These are phyloP conservation scores for Thraustotheca clavata DNA, from an alignment of 352 stramenopile genomes.

Conservation along the genomic window DNA sequence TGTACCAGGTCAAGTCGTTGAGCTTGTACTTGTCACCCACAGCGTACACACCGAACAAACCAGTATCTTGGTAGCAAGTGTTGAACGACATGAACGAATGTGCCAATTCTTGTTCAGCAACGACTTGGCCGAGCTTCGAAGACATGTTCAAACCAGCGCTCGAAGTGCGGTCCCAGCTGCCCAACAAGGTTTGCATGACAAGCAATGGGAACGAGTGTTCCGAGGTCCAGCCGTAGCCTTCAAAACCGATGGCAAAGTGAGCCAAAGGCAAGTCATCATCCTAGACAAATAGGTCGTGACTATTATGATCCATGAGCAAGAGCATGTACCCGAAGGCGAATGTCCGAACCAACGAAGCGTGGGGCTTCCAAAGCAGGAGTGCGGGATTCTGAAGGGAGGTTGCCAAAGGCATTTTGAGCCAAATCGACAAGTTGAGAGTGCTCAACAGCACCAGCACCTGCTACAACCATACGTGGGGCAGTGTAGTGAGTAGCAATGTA, in stretches of 20 bases:
- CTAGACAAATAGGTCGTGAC: neutral
- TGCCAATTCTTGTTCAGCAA: slow-evolving; percentile 93
- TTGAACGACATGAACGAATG: slow-evolving; percentile 99
- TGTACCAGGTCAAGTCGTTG: slow-evolving; percentile 92
- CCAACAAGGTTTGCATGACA: slow-evolving; percentile 94
- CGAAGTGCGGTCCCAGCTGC: slow-evolving; percentile 87
- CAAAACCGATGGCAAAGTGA: slow-evolving; percentile 96
- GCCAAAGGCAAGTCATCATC: slow-evolving; percentile 83
- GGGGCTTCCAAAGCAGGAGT: slow-evolving; percentile 65
- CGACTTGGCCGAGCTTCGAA: slow-evolving; percentile 94
- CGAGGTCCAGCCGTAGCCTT: slow-evolving; percentile 97
- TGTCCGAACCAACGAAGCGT: slow-evolving; percentile 84
- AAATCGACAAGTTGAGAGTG: slow-evolving; percentile 96
- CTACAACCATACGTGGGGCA: slow-evolving; percentile 98
- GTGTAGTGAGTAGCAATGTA: slow-evolving; percentile 99
- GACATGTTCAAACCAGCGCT: slow-evolving; percentile 93
- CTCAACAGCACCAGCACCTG: slow-evolving; percentile 95
- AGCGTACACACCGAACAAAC: slow-evolving; percentile 98
- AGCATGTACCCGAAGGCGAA: slow-evolving; percentile 65
- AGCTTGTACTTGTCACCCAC: slow-evolving; percentile 93
- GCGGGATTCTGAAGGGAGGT: slow-evolving; percentile 74
- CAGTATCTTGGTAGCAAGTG: slow-evolving; percentile 99
- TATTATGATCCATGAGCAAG: neutral
- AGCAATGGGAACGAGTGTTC: slow-evolving; percentile 98
- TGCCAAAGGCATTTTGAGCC: slow-evolving; percentile 95